A percentile compares a stretch with the other conserved stretches of the same genome.
phyloP scores from a whole-genome alignment of 2,329 filamentous ascomycete genomes.

The Penicillium concentricum region DNA sequence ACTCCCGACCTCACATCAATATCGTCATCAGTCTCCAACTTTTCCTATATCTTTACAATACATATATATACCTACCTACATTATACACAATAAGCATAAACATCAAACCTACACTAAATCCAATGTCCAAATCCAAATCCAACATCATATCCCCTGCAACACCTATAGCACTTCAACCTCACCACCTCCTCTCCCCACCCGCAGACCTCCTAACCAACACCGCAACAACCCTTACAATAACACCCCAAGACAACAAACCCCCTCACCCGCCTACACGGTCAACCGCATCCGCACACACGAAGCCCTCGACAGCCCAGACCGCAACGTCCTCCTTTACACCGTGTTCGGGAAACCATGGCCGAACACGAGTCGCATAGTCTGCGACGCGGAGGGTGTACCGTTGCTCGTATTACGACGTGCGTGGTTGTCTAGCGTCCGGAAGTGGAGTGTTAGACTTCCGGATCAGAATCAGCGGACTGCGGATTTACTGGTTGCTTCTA shows the following conservation, averaged over 20 bases:
- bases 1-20: too few relatives aligned
- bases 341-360: slow-evolving; percentile 19
- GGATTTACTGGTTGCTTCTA: neutral
- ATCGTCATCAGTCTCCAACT: neutral
- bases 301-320: slow-evolving; percentile 13
- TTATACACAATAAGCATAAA: too few relatives aligned
- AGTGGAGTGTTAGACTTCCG: neutral
- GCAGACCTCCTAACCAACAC: slow-evolving; percentile 24
- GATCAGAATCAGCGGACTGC: neutral
- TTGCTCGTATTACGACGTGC: slow-evolving; percentile 16
- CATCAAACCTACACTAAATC: neutral
- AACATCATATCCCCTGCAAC: slow-evolving; percentile 21
- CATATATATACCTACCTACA: too few relatives aligned
- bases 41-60: neutral
- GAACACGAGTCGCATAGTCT: slow-evolving; percentile 17
- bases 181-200: slow-evolving; percentile 23
- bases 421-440: slow-evolving; percentile 7
- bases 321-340: slow-evolving; percentile 17
- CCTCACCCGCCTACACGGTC: slow-evolving; percentile 14
- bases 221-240: slow-evolving; percentile 21
- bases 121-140: neutral
- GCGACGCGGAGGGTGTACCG: slow-evolving; percentile 9
- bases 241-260: slow-evolving; percentile 17
- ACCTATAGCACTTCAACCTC: slow-evolving; percentile 22
- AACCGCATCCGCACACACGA: slow-evolving; percentile 19